Conservation (phyloP, 306 rosid species). For the Lathyrus oleraceus region DNA sequence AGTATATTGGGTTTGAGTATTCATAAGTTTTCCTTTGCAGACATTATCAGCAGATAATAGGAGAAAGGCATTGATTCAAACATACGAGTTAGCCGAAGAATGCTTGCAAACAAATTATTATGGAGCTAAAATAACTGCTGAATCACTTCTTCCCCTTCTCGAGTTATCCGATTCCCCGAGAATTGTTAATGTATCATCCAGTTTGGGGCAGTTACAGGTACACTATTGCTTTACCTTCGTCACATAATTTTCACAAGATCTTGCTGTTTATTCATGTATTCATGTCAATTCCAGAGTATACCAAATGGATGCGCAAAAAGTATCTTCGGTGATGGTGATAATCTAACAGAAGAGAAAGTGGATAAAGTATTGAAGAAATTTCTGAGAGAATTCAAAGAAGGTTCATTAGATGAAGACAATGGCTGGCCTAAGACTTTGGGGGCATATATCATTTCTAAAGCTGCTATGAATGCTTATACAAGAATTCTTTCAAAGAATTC, state of each 20-base stretch:
- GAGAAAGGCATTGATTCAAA: conserved; percentile 20
- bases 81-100: conserved; percentile 44
- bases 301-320: conserved; percentile 45
- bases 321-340: conserved; percentile 34
- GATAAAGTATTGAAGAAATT: conserved; percentile 37
- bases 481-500: conserved; percentile 41
- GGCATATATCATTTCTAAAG: conserved; percentile 45
- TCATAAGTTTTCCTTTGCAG: conserved; percentile 18
- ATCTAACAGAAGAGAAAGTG: conserved; percentile 44
- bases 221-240: neutral
- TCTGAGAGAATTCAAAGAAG: conserved; percentile 42
- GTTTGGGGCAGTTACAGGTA: conserved; percentile 44
- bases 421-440: conserved; percentile 32
- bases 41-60: conserved; percentile 27
- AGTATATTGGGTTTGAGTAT: neutral
- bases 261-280: neutral
- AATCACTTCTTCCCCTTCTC: conserved; percentile 32
- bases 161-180: conserved; percentile 39
- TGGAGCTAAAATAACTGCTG: conserved; percentile 27
- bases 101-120: conserved; percentile 48
- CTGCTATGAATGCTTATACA: conserved; percentile 46
- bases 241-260: neutral
- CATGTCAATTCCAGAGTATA: conserved; percentile 30
- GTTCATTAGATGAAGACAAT: conserved; percentile 22
- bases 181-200: conserved; percentile 61